Conservation (phyloP, 768 basidiomycete genomes). For the Inosperma sp. region DNA sequence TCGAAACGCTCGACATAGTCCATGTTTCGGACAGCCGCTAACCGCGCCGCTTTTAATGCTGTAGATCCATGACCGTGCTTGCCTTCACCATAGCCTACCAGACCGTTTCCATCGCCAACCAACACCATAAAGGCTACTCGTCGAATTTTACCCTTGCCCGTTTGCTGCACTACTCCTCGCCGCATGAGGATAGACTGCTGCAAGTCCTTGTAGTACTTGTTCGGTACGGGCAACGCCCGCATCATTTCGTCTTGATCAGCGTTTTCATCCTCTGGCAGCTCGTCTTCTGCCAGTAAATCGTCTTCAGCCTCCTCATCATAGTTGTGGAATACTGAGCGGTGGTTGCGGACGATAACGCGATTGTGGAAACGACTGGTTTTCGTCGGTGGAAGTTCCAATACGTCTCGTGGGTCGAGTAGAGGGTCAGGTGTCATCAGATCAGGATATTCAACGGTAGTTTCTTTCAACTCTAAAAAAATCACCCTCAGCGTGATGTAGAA, state of each 20-base stretch:
- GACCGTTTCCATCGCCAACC: constrained; percentile 77
- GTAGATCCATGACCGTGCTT: constrained; percentile 56
- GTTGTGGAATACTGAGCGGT: constrained; percentile 59
- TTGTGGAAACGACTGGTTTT: constrained; percentile 52
- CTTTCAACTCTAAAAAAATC: constrained; percentile 8
- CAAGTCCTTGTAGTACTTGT: constrained; percentile 25
- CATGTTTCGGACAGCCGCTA: constrained; percentile 74
- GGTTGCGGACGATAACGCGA: constrained; percentile 64
- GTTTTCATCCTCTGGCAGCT: constrained; percentile 27
- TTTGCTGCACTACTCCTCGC: constrained; percentile 79
- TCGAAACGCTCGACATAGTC: constrained; percentile 95
- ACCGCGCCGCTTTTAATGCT: constrained; percentile 56
- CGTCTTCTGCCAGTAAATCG: constrained; percentile 29
- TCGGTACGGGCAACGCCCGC: constrained; percentile 19
- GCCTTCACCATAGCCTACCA: constrained; percentile 79
- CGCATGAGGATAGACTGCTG: constrained; percentile 42
- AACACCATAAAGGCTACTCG: constrained; percentile 60
- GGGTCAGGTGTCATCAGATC: constrained; percentile 61
- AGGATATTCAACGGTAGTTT: constrained; percentile 34
- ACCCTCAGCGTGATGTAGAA: background rate
- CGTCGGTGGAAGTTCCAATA: constrained; percentile 49
- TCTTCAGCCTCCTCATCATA: constrained; percentile 32
- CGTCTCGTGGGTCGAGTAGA: constrained; percentile 57
- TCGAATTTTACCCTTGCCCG: constrained; percentile 86
- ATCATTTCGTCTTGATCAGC: constrained; percentile 25